Conservation (phyloP, 2,329 filamentous ascomycete genomes). For the Aspergillus thermomutatus region DNA sequence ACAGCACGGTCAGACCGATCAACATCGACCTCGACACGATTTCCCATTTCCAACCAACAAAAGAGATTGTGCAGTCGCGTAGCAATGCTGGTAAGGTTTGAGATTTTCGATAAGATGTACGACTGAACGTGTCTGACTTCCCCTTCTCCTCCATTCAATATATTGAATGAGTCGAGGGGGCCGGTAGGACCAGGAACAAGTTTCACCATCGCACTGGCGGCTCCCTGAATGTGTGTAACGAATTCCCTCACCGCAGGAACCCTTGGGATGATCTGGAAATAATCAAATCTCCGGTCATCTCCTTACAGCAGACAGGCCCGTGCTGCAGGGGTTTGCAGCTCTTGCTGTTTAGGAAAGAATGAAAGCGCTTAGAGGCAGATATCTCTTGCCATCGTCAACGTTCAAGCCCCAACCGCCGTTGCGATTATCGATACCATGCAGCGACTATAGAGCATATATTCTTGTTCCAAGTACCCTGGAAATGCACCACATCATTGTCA, state of each 20-base stretch:
- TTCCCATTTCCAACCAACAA: not conserved
- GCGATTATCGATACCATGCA: not conserved
- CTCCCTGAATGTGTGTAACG: constrained; percentile 2
- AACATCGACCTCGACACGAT: not conserved
- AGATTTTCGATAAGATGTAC: not conserved
- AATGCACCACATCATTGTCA: not conserved
- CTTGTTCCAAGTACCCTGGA: not conserved
- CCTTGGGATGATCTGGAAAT: constrained; percentile 13
- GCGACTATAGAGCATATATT: not conserved
- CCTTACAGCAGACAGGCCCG: constrained; percentile 27
- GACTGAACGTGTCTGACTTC: not conserved
- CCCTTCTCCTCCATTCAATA: constrained; percentile 5
- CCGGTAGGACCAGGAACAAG: not conserved
- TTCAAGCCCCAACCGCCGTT: not conserved
- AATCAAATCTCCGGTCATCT: constrained; percentile 15
- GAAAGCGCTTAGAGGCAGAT: not conserved
- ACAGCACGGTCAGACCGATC: not conserved
- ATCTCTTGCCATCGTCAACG: not conserved
- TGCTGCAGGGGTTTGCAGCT: constrained; percentile 16
- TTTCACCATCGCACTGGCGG: constrained; percentile 6
- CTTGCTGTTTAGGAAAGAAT: not conserved
- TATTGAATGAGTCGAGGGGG: constrained; percentile 8
- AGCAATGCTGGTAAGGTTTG: not conserved
- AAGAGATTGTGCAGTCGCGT: no score
- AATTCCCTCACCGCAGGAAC: constrained; percentile 10